Conservation (phyloP, 106 monocot genomes). For the Chionographis japonica region DNA sequence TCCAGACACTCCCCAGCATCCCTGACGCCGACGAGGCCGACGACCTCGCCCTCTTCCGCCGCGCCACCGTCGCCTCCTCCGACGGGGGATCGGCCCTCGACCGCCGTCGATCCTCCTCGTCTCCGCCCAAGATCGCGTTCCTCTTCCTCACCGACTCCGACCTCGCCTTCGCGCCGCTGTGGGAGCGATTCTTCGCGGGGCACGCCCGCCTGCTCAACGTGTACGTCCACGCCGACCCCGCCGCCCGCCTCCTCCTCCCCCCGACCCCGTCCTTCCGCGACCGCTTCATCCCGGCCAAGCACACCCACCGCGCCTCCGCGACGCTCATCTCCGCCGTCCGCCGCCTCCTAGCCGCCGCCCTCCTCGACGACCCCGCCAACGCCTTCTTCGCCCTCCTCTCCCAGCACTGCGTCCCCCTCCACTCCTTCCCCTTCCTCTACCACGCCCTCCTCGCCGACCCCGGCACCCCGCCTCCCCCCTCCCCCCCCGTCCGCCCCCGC, state of each 20-base stretch:
- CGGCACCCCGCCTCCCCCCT: not conserved
- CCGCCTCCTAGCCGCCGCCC: conserved; percentile 79
- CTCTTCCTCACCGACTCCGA: conserved; percentile 77
- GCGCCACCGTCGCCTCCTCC: conserved; percentile 56
- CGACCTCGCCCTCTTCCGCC: conserved; percentile 80
- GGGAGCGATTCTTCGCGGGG: conserved; percentile 65
- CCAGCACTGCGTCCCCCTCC: conserved; percentile 82
- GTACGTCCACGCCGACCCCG: conserved; percentile 65
- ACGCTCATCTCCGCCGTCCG: conserved; percentile 92
- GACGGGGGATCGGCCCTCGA: conserved; percentile 1
- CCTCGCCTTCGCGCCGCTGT: conserved; percentile 67
- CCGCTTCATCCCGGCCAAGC: conserved; percentile 62
- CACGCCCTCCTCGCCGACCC: conserved; percentile 27
- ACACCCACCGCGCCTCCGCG: conserved; percentile 76
- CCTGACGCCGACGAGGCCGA: conserved; percentile 60
- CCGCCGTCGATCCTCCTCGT: conserved; percentile 8
- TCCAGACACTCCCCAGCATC: conserved; percentile 61
- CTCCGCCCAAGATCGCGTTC: conserved; percentile 69
- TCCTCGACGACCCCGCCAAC: conserved; percentile 75
- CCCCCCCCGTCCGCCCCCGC: conserved; percentile 4
- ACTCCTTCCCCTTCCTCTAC: conserved; percentile 68
- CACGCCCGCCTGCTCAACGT: conserved; percentile 49
- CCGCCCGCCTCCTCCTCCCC: conserved; percentile 21
- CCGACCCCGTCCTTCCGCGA: conserved; percentile 35
- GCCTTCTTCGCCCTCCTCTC: conserved; percentile 82